phyloP scores from a whole-genome alignment of 2,329 filamentous ascomycete species.

The Arthrinium phaeospermum region DNA sequence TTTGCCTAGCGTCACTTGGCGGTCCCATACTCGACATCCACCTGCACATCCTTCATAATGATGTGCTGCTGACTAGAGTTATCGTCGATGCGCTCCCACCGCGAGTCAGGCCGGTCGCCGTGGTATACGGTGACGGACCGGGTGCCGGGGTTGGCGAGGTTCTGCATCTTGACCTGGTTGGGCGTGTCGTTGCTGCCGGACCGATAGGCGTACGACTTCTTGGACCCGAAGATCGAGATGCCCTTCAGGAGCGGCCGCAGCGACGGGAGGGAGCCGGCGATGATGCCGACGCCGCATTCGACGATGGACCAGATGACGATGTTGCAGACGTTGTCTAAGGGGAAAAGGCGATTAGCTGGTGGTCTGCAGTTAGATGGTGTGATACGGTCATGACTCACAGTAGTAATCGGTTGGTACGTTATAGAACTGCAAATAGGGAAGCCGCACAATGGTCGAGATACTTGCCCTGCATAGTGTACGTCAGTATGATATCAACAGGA shows the following conservation, averaged over 20 bases:
- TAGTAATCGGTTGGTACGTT: conserved; percentile 19
- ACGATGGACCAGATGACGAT: conserved; percentile 36
- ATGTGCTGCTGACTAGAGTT: conserved; percentile 25
- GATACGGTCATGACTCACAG: too few relatives aligned
- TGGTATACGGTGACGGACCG: conserved; percentile 24
- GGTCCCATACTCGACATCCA: conserved; percentile 26
- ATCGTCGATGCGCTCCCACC: conserved; percentile 21
- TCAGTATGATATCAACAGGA: conserved; percentile 20
- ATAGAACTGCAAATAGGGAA: conserved; percentile 24
- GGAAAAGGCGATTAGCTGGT: not conserved
- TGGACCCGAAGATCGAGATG: not conserved
- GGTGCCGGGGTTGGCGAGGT: not conserved
- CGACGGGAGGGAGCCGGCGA: conserved; percentile 34
- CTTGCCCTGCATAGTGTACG: conserved; percentile 19
- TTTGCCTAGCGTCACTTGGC: not conserved
- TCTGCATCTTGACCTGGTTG: not conserved
- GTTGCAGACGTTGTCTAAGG: conserved; percentile 19
- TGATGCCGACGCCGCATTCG: conserved; percentile 36
- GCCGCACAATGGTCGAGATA: conserved; percentile 27
- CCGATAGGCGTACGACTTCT: not conserved
- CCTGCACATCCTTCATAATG: conserved; percentile 30
- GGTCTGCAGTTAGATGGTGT: too few relatives aligned
- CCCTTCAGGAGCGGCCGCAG: conserved; percentile 30
- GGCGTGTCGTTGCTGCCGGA: not conserved
- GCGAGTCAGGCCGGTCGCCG: not conserved